Evolutionary conservation across 192 early-diverging fungal genomes (phyloP).

Genomic region (Diversispora eburnea): DNA sequence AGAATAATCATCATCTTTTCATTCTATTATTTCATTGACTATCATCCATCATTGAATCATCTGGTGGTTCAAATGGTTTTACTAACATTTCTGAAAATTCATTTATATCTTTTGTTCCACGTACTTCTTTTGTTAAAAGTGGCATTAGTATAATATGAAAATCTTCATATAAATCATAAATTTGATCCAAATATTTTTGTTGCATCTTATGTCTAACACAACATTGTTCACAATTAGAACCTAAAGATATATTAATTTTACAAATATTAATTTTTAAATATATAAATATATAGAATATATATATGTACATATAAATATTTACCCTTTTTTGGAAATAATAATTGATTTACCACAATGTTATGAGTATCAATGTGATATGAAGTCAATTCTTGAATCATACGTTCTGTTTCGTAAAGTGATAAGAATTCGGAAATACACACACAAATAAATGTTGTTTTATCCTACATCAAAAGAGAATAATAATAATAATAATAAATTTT

Average conservation of each 20-base stretch:
- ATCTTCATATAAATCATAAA: constrained; percentile 98
- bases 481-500: not conserved
- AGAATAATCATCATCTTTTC: no score
- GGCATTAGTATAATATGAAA: constrained; percentile 96
- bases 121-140: constrained; percentile 92
- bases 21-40: not conserved
- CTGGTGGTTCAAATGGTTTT: constrained; percentile 52
- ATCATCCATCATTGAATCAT: constrained; percentile 13
- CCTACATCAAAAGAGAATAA: constrained; percentile 40
- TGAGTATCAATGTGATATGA: constrained; percentile 97
- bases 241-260: constrained; percentile 46
- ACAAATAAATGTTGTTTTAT: constrained; percentile 98
- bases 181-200: constrained; percentile 97
- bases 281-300: not conserved
- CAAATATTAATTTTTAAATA: constrained; percentile 36
- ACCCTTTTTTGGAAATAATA: constrained; percentile 90
- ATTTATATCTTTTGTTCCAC: constrained; percentile 90
- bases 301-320: constrained; percentile 18
- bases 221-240: constrained; percentile 84
- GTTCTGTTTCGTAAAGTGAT: constrained; percentile 98
- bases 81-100: constrained; percentile 90
- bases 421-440: constrained; percentile 99
- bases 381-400: constrained; percentile 99
- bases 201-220: constrained; percentile 96
- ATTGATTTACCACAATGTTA: constrained; percentile 99